Percentiles rank a stretch among this genome's conserved stretches.
Conservation (phyloP, 192 early-diverging fungal genomes). For the Coemansia guatemalensis region DNA sequence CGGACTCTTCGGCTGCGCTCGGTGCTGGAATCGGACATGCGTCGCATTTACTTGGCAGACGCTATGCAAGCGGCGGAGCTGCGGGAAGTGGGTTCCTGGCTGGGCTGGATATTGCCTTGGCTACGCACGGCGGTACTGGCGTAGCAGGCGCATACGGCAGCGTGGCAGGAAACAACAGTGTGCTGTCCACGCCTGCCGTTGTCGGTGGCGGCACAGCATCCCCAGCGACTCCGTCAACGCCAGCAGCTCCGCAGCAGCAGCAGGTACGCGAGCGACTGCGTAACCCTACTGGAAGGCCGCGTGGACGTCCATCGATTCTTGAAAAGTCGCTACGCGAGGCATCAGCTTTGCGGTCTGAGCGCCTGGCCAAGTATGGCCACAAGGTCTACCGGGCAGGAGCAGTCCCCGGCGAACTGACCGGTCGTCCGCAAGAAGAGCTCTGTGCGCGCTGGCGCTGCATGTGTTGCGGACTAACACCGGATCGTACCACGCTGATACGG, state of each 20-base stretch:
- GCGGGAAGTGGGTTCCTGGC: background rate
- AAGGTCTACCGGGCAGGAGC: conserved; percentile 14
- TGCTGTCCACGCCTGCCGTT: background rate
- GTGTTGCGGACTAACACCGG: conserved; percentile 43
- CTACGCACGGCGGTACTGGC: background rate
- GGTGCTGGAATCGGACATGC: background rate
- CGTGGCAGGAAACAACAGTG: background rate
- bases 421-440: conserved; percentile 48
- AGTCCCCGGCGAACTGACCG: conserved; percentile 22
- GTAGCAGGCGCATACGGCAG: background rate
- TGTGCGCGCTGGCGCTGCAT: conserved; percentile 45
- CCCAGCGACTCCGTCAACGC: conserved; percentile 13
- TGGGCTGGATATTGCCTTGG: conserved; percentile 10
- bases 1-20: background rate
- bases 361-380: conserved; percentile 2
- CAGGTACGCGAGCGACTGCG: conserved; percentile 37
- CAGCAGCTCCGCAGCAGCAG: conserved; percentile 18
- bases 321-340: conserved; percentile 52
- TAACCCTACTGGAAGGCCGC: conserved; percentile 48
- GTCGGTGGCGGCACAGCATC: background rate
- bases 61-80: conserved; percentile 7
- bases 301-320: conserved; percentile 49
- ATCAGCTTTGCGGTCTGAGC: conserved; percentile 14
- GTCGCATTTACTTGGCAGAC: conserved; percentile 21
- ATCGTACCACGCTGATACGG: conserved; percentile 43